Evolutionary conservation across 1,284 basidiomycete genomes (phyloP), one percentile per base, ranked within the genome.

Genomic region (Inonotus hispidus): DNA sequence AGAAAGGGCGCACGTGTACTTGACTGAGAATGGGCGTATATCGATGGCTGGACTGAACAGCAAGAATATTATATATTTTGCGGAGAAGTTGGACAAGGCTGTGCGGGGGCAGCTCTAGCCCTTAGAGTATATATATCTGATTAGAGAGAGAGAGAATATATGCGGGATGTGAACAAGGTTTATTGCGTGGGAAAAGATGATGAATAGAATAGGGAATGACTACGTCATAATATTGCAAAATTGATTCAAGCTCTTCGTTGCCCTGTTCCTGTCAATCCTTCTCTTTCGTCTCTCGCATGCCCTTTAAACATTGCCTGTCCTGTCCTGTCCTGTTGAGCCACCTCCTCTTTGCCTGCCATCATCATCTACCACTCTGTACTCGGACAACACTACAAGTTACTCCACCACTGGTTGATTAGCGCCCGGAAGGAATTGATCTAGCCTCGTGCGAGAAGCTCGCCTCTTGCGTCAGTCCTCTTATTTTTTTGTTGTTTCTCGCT

Each of bases 1-100:
- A 27, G 85, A 92, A 63, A 84, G 87, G 71, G 85, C 83, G 59
- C 94, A 96, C 71, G 81, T 98, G 61, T 98, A 98, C 75, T 77
- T 98, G 78, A 95, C 93, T 11, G 75, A 71, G 63, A 94, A 93
- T 70, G 92, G 92, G 60, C 80, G 93, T 53, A 94, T 95, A 68
- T 92, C 87, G 68, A 93, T 94, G 89, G 89, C 92, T 16, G 89
- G 88, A 38, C 71, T 93, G 71, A 93, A 90, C 75, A 81, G 77
- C 58, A 69, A 78, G 69, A 97, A 95, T 73, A 73, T 95, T 25
- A 68, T 77, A 57, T 63, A 91, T 73, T 87, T 95, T 77, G 92
- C 90, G 35, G 78, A 81, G 72, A 78, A 77, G 66, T 73, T 95
- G 66, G 90, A 95, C 75, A 81, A 79, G 71, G 90, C 80, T 13